phyloP scores from a whole-genome alignment of 306 rosid genomes.

The Vigna nakashimae region DNA sequence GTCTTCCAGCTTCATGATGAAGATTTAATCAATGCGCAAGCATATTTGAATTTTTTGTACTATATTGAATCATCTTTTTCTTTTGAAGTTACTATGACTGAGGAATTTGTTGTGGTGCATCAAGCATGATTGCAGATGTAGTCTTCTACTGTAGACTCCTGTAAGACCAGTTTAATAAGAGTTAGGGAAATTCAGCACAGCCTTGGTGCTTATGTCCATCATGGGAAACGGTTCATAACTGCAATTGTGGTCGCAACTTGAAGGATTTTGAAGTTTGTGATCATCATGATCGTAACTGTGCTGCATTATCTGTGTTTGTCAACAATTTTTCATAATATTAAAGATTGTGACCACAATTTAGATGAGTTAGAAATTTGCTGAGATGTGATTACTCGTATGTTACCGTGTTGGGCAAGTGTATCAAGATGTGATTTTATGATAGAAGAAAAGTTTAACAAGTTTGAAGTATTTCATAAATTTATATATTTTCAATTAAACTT shows the following conservation, averaged over 20 bases:
- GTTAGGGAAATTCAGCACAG: neutral
- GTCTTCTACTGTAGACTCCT: neutral
- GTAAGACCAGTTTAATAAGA: neutral
- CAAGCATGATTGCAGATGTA: constrained; percentile 25
- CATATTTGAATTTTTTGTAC: constrained; percentile 42
- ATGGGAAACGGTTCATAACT: neutral
- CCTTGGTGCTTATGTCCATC: constrained; percentile 12
- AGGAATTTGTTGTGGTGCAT: constrained; percentile 29
- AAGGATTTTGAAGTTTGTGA: neutral
- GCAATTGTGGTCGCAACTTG: neutral
- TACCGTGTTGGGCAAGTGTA: neutral
- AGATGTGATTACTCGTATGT: neutral
- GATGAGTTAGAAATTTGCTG: neutral
- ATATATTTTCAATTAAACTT: too few relatives aligned
- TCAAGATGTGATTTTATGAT: neutral
- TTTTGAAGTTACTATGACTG: neutral
- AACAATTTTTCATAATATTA: neutral
- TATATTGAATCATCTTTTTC: constrained; percentile 27
- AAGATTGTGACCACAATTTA: neutral
- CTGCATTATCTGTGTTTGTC: neutral
- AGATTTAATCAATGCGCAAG: constrained; percentile 43
- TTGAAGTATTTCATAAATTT: too few relatives aligned
- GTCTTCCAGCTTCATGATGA: constrained; percentile 44
- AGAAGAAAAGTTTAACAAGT: neutral
- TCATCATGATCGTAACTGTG: neutral